Evolutionary conservation across 2,329 filamentous ascomycete species (phyloP), one percentile per base, ranked within the genome.

Genomic region (Orbilia oligospora): DNA sequence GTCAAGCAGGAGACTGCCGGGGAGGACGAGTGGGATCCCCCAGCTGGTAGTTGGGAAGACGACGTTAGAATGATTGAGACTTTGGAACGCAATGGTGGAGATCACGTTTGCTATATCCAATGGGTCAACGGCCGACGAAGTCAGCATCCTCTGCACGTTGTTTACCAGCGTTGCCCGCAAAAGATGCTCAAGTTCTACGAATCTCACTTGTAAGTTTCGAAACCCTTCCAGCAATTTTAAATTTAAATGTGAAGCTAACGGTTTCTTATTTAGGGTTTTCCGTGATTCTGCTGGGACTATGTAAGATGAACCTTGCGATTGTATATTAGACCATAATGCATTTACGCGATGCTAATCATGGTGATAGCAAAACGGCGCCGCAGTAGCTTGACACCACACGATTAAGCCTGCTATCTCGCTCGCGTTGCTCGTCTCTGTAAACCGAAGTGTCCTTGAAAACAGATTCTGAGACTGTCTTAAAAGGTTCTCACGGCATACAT

Each of bases 131-230:
- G 90, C 8, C 86, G 89, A 58, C 94, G 93, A 86, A 92, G 91
- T 0, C 90, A 92, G 82, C 92, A 95, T 82, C 87, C 89, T 9
- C 89, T 92, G 16, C 84, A 87, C 20, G 87, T 90, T 14, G 88
- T 94, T 6, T 92, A 94, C 82, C 88, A 90, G 82, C 91, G 93
- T 81, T 94, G 92, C 81, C 93, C 93, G 0, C 92, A 95, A 83
- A 92, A 91, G 84, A 85, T 87, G 87, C 83, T 88, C 1, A 83
- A 82, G 49, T 88, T 87, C 81, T 88, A 88, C 81, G 87, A 88
- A 80, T 85, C 84, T 61, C 87, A 88, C 80, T 82, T 88, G 84
- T 84, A 82, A 68, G 82, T 82, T 16, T 71, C n/a, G 38, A 58
- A 9, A 22, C 55, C 48, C 8, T 18, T 36, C 30, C n/a, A n/a